phyloP scores from a whole-genome alignment of 371 early-diverging fungal species.

The Mortierella sp. region DNA sequence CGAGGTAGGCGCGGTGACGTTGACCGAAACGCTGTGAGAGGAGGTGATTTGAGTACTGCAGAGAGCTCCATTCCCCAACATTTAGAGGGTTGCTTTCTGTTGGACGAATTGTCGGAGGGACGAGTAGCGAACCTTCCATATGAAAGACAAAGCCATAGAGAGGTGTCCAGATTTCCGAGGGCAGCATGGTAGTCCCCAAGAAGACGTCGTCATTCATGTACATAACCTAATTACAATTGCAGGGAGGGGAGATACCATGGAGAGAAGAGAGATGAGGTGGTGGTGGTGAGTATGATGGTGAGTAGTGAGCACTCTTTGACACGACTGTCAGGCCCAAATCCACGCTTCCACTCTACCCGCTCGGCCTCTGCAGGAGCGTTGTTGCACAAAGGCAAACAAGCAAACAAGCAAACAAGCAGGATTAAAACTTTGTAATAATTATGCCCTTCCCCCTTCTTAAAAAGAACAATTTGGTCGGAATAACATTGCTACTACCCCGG shows the following conservation, averaged over 20 bases:
- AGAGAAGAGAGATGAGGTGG: neutral
- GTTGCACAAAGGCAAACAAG: no score
- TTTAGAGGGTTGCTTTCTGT: constrained; percentile 21
- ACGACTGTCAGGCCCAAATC: no score
- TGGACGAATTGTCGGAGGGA: constrained; percentile 32
- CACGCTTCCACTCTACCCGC: no score
- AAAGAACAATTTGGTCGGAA: neutral
- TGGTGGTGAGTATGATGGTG: no score
- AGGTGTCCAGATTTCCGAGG: constrained; percentile 53
- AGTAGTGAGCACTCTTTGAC: no score
- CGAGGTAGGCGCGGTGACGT: constrained; percentile 48
- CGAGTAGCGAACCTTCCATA: constrained; percentile 35
- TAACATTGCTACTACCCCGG: constrained; percentile 5
- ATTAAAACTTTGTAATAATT: neutral
- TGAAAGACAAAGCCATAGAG: constrained; percentile 58
- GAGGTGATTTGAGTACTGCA: constrained; percentile 52
- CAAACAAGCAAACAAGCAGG: no score
- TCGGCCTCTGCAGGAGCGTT: no score
- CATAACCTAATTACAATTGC: constrained; percentile 27
- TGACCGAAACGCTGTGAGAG: constrained; percentile 55
- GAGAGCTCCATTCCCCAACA: constrained; percentile 55
- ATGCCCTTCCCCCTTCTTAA: neutral
- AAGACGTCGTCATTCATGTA: constrained; percentile 60
- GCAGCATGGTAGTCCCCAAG: constrained; percentile 24
- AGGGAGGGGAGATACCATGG: no score